Evolutionary conservation across 2,329 filamentous ascomycete species (phyloP), one percentile per base, ranked within the genome.

Genomic region (Albifimbria verrucaria): DNA sequence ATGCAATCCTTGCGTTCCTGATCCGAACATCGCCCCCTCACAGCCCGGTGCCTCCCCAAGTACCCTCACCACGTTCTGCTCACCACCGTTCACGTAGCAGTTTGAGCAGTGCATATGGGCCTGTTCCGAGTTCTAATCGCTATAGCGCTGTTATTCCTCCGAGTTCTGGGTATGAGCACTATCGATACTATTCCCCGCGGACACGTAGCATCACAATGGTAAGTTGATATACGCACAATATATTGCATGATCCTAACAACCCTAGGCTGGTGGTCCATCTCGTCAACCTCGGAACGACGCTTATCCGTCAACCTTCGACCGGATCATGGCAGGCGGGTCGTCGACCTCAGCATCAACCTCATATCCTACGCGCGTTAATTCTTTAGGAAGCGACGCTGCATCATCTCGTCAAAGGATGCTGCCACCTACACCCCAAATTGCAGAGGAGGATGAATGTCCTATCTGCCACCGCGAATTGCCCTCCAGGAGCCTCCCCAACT

Each of bases 381-480:
- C 65, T 12, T 54, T 65, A 10, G 62, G 62, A 11, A 63, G 63
- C 21, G 56, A 61, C 2, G 61, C 69, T 10, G 69, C 74, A 3
- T 72, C 72, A 2, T 68, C 70, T 4, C 62, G 67, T 18, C 73
- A 68, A 39, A 73, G 70, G 22, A 72, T 68, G 24, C 63, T 70
- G 36, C 74, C 72, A 1, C 74, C 72, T 4, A 76, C 75, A 11
- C 77, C 73, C 1, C 81, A 79, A 52, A 77, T 81, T 62, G 75
- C 78, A 6, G 89, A 92, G 65, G 89, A 92, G 64, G 89, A 92
- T 64, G 87, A 90, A 62, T 93, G 89, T 56, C 89, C 89, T 1
- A 81, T 92, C 44, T 93, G 89, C 61, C 88, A 89, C 62, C 72
- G 76, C 36, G 87, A 91, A 68, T 76, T 92, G 3, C 88, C 89